Percentiles rank a stretch among this genome's conserved stretches.
phyloP scores from a whole-genome alignment of 2,329 filamentous ascomycete species.

The Beauveria brongniartii region DNA sequence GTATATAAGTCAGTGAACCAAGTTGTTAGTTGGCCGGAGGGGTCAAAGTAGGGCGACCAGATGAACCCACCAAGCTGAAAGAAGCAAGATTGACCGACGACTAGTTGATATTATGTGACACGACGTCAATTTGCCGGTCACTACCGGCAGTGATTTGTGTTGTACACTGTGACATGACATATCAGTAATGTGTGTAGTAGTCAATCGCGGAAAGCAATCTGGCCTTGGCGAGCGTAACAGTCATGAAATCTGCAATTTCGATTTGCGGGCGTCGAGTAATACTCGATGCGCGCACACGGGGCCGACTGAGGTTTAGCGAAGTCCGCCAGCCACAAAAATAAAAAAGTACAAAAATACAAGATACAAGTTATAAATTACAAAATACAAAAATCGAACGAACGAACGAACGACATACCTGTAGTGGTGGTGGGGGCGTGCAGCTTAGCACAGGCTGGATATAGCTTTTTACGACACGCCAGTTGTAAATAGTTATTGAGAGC shows the following conservation, averaged over 20 bases:
- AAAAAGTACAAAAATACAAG: neutral
- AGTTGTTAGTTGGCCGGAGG: neutral
- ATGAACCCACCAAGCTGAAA: neutral
- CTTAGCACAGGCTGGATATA: neutral
- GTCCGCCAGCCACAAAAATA: conserved; percentile 2
- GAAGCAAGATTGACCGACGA: neutral
- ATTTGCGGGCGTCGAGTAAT: neutral
- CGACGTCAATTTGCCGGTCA: neutral
- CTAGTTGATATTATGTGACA: neutral
- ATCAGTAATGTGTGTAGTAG: neutral
- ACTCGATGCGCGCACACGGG: neutral
- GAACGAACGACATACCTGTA: neutral
- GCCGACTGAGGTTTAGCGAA: neutral
- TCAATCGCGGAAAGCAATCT: neutral
- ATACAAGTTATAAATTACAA: too few relatives aligned
- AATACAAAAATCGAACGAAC: neutral
- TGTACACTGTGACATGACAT: neutral
- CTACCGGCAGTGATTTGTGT: neutral
- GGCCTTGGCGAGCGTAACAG: neutral
- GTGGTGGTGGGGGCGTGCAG: neutral
- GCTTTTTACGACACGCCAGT: neutral
- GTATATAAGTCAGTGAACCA: neutral
- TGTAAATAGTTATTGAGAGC: neutral
- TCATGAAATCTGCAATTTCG: neutral
- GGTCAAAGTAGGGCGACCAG: neutral